These are phyloP conservation scores for Ganoderma resinaceum DNA, from an alignment of 1,284 basidiomycete species.

Conservation along the genomic window DNA sequence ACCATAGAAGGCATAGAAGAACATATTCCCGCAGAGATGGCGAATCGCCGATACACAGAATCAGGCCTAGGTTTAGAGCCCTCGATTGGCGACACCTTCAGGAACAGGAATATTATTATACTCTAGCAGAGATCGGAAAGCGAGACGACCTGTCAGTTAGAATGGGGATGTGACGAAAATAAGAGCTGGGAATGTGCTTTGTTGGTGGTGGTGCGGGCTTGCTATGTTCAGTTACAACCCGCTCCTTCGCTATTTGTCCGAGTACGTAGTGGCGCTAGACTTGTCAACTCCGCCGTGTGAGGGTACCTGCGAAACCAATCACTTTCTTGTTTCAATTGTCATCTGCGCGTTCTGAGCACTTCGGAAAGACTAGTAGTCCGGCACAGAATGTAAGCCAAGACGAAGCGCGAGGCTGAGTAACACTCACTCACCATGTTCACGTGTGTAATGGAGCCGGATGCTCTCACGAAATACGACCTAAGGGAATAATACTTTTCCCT, in stretches of 20 bases:
- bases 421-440: not conserved
- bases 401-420: not conserved
- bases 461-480: not conserved
- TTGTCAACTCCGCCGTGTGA: not conserved
- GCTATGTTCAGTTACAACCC: not conserved
- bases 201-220: not conserved
- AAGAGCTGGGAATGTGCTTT: not conserved
- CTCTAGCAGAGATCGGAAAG: not conserved
- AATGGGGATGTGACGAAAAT: not conserved
- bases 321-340: not conserved
- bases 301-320: not conserved
- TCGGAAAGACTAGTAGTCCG: not conserved
- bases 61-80: not conserved
- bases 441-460: not conserved
- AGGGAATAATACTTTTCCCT: not conserved
- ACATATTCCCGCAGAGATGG: not conserved
- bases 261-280: not conserved
- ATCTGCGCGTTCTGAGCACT: not conserved
- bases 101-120: not conserved
- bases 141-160: not conserved
- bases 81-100: not conserved
- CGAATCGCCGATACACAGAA: not conserved
- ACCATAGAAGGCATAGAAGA: not conserved
- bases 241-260: not conserved
- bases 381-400: conserved; percentile 1